phyloP scores from a whole-genome alignment of 1,284 basidiomycete genomes.

The Ganoderma meredithae region DNA sequence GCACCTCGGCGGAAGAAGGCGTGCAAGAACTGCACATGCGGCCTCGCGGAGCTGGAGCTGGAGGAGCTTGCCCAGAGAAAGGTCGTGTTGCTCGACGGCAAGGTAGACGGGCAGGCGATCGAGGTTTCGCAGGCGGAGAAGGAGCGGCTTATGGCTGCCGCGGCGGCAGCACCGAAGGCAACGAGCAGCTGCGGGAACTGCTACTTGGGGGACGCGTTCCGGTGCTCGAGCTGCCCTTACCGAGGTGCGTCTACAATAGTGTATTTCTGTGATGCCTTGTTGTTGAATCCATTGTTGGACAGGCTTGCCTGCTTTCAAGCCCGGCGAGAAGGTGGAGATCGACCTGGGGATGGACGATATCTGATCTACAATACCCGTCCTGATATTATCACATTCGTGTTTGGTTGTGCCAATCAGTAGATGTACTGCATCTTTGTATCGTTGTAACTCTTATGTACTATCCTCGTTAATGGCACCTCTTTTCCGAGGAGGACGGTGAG shows the following conservation, averaged over 20 bases:
- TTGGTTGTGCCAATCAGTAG: conserved; percentile 10
- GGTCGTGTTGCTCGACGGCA: conserved; percentile 74
- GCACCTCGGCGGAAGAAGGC: conserved; percentile 82
- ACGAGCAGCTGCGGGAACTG: conserved; percentile 98
- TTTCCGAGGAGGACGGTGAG: too few relatives aligned
- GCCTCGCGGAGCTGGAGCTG: conserved; percentile 90
- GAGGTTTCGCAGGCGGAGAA: conserved; percentile 73
- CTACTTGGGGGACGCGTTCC: conserved; percentile 97
- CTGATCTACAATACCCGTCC: conserved; percentile 46
- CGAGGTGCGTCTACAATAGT: conserved; percentile 68
- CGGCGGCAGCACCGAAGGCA: conserved; percentile 77
- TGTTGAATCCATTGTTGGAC: conserved; percentile 13
- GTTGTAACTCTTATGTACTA: conserved; percentile 9
- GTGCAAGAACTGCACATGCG: conserved; percentile 95
- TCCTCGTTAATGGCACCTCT: neutral
- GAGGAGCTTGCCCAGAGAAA: conserved; percentile 72
- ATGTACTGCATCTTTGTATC: conserved; percentile 21
- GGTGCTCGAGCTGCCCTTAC: conserved; percentile 96
- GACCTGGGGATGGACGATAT: conserved; percentile 89
- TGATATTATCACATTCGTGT: neutral
- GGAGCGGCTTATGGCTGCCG: conserved; percentile 67
- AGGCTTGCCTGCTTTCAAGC: conserved; percentile 98
- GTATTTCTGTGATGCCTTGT: conserved; percentile 22
- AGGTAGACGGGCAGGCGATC: conserved; percentile 59
- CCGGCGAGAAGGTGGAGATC: conserved; percentile 96